Conservation (phyloP, 768 basidiomycete genomes). For the Pleurotus sapidus region DNA sequence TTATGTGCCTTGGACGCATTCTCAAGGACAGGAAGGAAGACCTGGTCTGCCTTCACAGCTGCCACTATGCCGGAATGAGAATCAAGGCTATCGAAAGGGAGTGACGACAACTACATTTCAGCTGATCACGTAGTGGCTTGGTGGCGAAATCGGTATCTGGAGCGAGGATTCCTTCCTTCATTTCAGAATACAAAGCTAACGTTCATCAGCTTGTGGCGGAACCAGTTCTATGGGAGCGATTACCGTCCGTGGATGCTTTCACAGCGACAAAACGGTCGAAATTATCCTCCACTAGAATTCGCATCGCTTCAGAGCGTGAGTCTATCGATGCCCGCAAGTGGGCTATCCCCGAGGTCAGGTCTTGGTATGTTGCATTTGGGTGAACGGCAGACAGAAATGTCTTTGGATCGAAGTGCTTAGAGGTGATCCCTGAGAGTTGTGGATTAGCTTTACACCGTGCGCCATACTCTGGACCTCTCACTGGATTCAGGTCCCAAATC, state of each 20-base stretch:
- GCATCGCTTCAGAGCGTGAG: slow-evolving; percentile 88
- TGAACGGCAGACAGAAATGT: slow-evolving; percentile 88
- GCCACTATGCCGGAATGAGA: slow-evolving; percentile 51
- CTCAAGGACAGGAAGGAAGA: slow-evolving; percentile 94
- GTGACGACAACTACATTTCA: slow-evolving; percentile 62
- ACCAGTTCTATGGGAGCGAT: slow-evolving; percentile 13
- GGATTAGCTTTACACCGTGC: not conserved
- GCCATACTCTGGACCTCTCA: slow-evolving; percentile 33
- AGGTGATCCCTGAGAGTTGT: slow-evolving; percentile 70
- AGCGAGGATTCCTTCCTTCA: slow-evolving; percentile 85
- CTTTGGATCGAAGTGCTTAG: slow-evolving; percentile 96
- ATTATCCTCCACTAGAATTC: slow-evolving; percentile 94
- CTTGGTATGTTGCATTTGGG: slow-evolving; percentile 93
- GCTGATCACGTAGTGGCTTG: slow-evolving; percentile 73
- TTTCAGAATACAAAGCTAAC: slow-evolving; percentile 84
- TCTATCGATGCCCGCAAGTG: slow-evolving; percentile 81
- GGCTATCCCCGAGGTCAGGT: slow-evolving; percentile 74
- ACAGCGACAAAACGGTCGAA: slow-evolving; percentile 98
- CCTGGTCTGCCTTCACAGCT: slow-evolving; percentile 91
- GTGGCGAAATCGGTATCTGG: slow-evolving; percentile 80
- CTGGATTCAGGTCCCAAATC: slow-evolving; percentile 79
- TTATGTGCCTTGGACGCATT: slow-evolving; percentile 94
- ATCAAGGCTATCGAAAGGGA: not conserved
- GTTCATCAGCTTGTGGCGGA: not conserved
- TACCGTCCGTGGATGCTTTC: slow-evolving; percentile 95